These are phyloP conservation scores for Mycena olivaceomarginata DNA, from an alignment of 768 basidiomycete species.

Conservation along the genomic window DNA sequence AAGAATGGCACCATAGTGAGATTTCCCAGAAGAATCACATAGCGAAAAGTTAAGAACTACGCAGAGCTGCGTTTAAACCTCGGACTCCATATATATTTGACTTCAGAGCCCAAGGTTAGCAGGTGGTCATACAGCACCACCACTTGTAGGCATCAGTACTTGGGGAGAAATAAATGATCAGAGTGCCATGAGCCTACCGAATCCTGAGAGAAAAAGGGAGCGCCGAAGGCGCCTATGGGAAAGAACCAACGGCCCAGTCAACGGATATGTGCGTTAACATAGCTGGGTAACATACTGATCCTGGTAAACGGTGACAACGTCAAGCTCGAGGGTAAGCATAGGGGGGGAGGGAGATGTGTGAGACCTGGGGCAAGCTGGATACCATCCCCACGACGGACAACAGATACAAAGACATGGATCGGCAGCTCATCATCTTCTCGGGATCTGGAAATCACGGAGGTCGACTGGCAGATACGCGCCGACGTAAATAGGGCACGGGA, in stretches of 20 bases:
- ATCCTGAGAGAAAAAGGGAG: conserved; percentile 13
- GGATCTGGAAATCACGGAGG: no score
- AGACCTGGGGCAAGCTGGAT: background rate
- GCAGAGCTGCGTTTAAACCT: conserved; percentile 6
- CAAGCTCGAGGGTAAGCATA: conserved; percentile 7
- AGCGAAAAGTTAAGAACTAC: conserved; percentile 15
- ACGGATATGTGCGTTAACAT: no score
- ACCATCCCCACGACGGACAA: no score
- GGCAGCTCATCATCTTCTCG: no score
- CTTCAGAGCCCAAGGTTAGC: background rate
- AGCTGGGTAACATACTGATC: background rate
- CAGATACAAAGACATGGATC: background rate
- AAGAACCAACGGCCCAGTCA: background rate
- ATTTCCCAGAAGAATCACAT: background rate
- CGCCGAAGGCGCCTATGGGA: conserved; percentile 5
- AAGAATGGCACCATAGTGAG: conserved; percentile 6
- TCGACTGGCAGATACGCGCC: no score
- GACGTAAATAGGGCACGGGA: no score
- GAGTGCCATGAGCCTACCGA: background rate
- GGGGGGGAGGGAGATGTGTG: background rate
- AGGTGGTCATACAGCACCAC: background rate
- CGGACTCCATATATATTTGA: background rate
- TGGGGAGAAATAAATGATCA: background rate
- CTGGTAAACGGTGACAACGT: background rate
- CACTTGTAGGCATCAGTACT: background rate